These are phyloP conservation scores for Cornus kousa DNA, from an alignment of 148 eudicot genomes.

Conservation along the genomic window DNA sequence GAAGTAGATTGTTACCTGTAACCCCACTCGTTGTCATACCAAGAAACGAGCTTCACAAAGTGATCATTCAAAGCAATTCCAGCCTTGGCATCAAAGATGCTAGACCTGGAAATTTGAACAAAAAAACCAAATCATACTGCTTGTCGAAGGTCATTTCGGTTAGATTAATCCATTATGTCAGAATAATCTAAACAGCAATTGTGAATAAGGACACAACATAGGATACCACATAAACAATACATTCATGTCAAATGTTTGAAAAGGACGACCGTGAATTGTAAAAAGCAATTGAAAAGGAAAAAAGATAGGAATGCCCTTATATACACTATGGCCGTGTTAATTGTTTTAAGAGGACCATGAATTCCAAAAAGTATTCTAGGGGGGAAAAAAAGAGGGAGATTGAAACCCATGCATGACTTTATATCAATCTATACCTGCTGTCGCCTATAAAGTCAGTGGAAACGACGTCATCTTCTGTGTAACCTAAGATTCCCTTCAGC, in stretches of 20 bases:
- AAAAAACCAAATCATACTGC: background rate
- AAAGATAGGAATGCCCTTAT: no score
- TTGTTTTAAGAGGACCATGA: no score
- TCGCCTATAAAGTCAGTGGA: slow-evolving; percentile 71
- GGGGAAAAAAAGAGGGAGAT: no score
- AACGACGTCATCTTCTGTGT: slow-evolving; percentile 72
- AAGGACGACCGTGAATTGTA: no score
- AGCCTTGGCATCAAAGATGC: slow-evolving; percentile 94
- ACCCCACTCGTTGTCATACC: slow-evolving; percentile 96
- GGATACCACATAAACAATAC: no score
- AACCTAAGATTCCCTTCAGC: slow-evolving; percentile 71
- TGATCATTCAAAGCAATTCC: slow-evolving; percentile 77
- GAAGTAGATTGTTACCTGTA: slow-evolving; percentile 65
- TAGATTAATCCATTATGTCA: no score
- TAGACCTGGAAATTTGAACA: slow-evolving; percentile 47
- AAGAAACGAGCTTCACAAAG: slow-evolving; percentile 75
- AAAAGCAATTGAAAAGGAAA: no score
- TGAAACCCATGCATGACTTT: background rate
- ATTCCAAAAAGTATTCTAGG: no score
- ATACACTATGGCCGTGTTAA: no score
- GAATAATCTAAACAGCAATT: no score
- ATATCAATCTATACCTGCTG: slow-evolving; percentile 43
- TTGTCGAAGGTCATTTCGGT: background rate
- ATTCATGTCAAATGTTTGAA: no score
- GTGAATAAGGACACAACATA: no score